Evolutionary conservation across 805 yeast genomes (phyloP).

Genomic region (Komagataella pastoris): DNA sequence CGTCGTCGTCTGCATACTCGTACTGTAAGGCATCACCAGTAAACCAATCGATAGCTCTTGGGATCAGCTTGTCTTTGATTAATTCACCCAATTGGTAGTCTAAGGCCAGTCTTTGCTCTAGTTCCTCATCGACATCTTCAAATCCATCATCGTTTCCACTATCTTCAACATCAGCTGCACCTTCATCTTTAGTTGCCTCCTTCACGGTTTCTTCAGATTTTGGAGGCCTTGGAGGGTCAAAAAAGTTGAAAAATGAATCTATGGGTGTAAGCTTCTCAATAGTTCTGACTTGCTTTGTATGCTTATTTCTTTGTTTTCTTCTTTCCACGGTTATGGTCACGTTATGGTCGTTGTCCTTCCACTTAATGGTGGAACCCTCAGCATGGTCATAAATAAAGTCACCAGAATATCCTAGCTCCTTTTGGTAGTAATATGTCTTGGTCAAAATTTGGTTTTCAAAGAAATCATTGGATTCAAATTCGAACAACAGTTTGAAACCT

Average conservation of each 20-base stretch:
- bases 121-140: conserved; percentile 56
- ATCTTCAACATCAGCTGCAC: conserved; percentile 22
- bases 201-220: conserved; percentile 20
- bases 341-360: conserved; percentile 71
- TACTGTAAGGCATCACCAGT: conserved; percentile 92
- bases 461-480: conserved; percentile 63
- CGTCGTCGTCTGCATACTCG: conserved; percentile 38
- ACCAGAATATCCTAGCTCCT: conserved; percentile 87
- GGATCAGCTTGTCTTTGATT: conserved; percentile 87
- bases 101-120: conserved; percentile 75
- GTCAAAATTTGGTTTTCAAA: conserved; percentile 62
- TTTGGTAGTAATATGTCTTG: conserved; percentile 88
- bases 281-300: conserved; percentile 92
- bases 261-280: conserved; percentile 90
- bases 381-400: conserved; percentile 97
- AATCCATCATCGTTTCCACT: conserved; percentile 29
- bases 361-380: conserved; percentile 74
- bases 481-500: conserved; percentile 80
- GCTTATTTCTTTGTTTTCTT: conserved; percentile 94
- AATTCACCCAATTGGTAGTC: conserved; percentile 96
- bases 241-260: conserved; percentile 91
- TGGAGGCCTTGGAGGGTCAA: conserved; percentile 83
- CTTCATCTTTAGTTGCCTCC: conserved; percentile 39
- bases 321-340: conserved; percentile 81
- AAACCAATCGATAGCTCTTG: conserved; percentile 97